phyloP scores from a whole-genome alignment of 352 stramenopile species.

The Phytophthora kernoviae region DNA sequence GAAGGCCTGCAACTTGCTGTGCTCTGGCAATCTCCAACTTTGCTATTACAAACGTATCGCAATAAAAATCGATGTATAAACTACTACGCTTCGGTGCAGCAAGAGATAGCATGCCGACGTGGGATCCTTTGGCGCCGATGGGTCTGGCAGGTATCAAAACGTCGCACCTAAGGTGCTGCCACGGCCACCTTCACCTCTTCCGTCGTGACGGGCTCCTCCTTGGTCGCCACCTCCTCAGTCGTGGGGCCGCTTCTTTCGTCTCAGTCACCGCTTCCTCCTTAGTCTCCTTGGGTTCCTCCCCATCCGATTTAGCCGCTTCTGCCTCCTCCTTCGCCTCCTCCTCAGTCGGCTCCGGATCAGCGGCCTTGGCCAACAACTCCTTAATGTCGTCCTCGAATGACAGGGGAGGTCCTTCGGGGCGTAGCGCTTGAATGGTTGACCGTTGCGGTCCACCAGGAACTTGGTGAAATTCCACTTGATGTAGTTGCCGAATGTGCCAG shows the following conservation, averaged over 20 bases:
- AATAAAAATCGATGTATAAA: constrained; percentile 39
- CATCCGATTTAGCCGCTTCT: constrained; percentile 19
- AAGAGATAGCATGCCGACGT: constrained; percentile 33
- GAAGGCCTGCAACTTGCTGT: no score
- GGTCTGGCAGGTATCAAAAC: background rate
- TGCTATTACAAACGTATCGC: constrained; percentile 33
- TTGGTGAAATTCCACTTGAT: constrained; percentile 92
- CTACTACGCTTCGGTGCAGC: constrained; percentile 28
- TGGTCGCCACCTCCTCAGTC: constrained; percentile 14
- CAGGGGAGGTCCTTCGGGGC: constrained; percentile 26
- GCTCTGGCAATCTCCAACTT: constrained; percentile 15
- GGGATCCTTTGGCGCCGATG: constrained; percentile 19
- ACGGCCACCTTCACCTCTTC: constrained; percentile 28
- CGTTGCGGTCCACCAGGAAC: constrained; percentile 90
- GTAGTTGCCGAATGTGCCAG: constrained; percentile 64
- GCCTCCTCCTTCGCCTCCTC: constrained; percentile 27
- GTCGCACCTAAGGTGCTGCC: constrained; percentile 18
- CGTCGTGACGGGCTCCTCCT: constrained; percentile 21
- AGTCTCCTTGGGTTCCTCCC: background rate
- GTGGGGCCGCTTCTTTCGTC: constrained; percentile 18
- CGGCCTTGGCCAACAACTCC: constrained; percentile 37
- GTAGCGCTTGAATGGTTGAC: constrained; percentile 50
- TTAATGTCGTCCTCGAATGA: constrained; percentile 44
- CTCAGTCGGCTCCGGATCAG: constrained; percentile 31
- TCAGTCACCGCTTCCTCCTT: constrained; percentile 17